A percentile compares a stretch with the other conserved stretches of the same genome.
phyloP scores from a whole-genome alignment of 306 rosid genomes.

The Trifolium subterraneum region DNA sequence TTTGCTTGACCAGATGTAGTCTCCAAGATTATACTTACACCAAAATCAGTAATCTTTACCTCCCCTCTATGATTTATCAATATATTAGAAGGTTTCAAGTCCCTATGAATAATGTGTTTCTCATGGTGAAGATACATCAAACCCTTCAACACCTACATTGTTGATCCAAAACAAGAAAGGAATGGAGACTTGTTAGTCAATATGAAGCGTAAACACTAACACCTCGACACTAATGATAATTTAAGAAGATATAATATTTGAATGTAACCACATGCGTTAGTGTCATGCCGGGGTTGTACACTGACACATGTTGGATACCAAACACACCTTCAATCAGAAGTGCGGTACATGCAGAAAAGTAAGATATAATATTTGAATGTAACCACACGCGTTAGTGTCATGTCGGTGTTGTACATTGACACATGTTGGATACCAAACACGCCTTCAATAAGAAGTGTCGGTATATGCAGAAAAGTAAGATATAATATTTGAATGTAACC shows the following conservation, averaged over 20 bases:
- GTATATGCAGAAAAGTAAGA: neutral
- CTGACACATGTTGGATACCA: no score
- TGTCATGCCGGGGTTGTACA: no score
- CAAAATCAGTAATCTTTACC: conserved; percentile 94
- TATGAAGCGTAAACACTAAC: no score
- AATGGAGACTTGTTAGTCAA: conserved; percentile 14
- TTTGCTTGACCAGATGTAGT: conserved; percentile 86
- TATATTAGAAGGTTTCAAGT: conserved; percentile 89
- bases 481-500: no score
- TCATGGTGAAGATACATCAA: conserved; percentile 90
- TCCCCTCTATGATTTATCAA: conserved; percentile 93
- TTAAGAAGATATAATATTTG: no score
- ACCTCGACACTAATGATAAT: no score
- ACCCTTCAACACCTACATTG: conserved; percentile 81
- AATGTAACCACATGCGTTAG: no score
- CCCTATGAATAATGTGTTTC: conserved; percentile 90
- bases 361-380: neutral
- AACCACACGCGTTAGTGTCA: no score
- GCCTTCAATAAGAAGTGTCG: no score
- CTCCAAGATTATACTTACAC: conserved; percentile 86
- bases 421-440: no score
- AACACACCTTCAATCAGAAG: no score
- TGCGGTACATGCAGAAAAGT: neutral
- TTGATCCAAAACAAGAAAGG: conserved; percentile 23
- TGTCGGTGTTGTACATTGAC: no score